Conservation (phyloP, 129 eudicot species). For the Silybum marianum region DNA sequence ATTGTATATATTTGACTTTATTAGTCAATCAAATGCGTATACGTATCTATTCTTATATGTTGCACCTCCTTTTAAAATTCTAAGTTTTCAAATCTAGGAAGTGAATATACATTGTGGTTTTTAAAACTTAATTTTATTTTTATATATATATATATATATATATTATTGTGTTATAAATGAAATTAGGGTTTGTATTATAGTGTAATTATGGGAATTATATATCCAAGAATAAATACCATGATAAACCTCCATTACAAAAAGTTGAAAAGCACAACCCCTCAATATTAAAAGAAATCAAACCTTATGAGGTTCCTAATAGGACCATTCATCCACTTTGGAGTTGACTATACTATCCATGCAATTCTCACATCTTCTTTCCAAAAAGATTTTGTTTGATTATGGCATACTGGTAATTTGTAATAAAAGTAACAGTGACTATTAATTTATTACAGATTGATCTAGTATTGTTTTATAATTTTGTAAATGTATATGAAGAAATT, state of each 20-base stretch:
- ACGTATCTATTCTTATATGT: constrained; percentile 9
- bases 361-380: constrained; percentile 4
- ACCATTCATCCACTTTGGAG: constrained; percentile 49
- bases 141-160: not conserved
- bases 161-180: constrained; percentile 12
- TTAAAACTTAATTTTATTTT: not conserved
- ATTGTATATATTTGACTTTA: constrained; percentile 4
- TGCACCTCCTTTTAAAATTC: not conserved
- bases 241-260: constrained; percentile 30
- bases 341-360: constrained; percentile 36
- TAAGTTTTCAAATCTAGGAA: not conserved
- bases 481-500: not conserved
- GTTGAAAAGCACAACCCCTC: constrained; percentile 29
- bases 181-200: not conserved
- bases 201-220: not conserved
- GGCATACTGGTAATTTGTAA: not conserved
- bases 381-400: constrained; percentile 2
- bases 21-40: constrained; percentile 13
- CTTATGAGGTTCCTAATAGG: constrained; percentile 40
- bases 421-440: not conserved
- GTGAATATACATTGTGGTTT: not conserved
- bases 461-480: not conserved
- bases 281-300: constrained; percentile 18
- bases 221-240: constrained; percentile 11
- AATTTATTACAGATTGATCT: not conserved